Evolutionary conservation across 179 eudicot genomes (phyloP), one percentile per base, ranked within the genome.

Genomic region (Actinidia arguta): DNA sequence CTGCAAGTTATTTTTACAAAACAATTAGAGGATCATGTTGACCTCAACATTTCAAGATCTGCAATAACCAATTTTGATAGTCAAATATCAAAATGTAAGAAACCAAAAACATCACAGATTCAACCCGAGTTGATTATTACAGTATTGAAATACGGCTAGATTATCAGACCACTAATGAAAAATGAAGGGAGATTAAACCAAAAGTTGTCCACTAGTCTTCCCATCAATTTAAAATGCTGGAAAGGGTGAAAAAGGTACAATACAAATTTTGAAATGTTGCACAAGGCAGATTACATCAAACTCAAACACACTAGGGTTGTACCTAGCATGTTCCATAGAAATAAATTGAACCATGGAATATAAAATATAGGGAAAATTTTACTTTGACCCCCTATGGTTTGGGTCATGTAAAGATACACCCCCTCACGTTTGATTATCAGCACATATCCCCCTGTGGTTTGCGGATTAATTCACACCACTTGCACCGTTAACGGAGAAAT

Each of bases 1-100:
- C 99, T 95, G 89, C 68, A 62, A 83, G 16, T 46, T 54, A 79
- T 58, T 47, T 31, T 25, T 11, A 68, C 20, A 55, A 50, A 73
- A 72, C 58, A 79, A 84, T 22, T 79, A 73, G 67, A 31, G n/a
- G 62, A 82, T 54, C n/a, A 56, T 31, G 17, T 36, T 31, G 3
- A 22, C 51, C 51, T 73, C 8, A 31, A 69, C 22, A 80, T 68
- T 24, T n/a, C 69, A 58, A 77, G 20, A 61, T 77, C 79, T 17
- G 67, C 61, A 31, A 74, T 74, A 73, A 25, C 10, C 36, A 14
- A 47, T 14, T 17, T 25, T 63, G 13, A 17, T 47, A 16, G 5
- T 48, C 47, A 64, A 78, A 73, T 17, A 7, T 27, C 24, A 51
- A 50, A 62, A 73, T 50, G 83, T 61, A 39, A n/a, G 22, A 46